Base-by-base conservation (phyloP, 2,329 filamentous ascomycete genomes). In the Pyrenochaeta sp. region DNA sequence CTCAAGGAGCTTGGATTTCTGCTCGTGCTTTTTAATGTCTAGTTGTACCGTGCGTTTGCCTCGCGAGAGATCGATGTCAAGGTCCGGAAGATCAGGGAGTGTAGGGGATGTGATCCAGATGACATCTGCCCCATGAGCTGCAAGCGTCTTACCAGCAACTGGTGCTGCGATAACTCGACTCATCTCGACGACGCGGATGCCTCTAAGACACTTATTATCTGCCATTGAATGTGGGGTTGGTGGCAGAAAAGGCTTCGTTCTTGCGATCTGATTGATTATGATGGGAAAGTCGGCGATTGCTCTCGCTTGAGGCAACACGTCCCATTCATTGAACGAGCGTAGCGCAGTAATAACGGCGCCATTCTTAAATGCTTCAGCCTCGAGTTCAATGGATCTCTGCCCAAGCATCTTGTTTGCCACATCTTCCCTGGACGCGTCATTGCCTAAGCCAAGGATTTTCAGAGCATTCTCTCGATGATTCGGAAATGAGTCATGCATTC, bases 401-500 rank as follows among this genome's bases (percentile, higher is more conserved):
- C 65, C 47, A 0, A 67, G 47, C 34, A 81, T 78, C 51, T 75
- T 74, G 13, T 65, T 62, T 0, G 75, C 77, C 0, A 85, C 78
- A 1, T 81, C 78, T 0, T 75, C 66, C 40, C 79, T 76, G 8
- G 66, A 74, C 2, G 79, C 75, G 27, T 63, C 59, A 0, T 56
- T 52, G 0, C 68, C 45, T 5, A 84, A 67, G 0, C 78, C 79
- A 0, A 88, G 72, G 0, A 87, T 71, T 2, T 69, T 56, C 2
- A 83, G 69, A 0, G 81, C 78, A 2, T 80, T 82, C 2, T 74
- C 28, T 0, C 79, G 77, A 56, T 88, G 85, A 50, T 86, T 80
- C 0, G 80, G 77, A 54, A 87, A 87, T 0, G 69, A 69, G 52
- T 87, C 85, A 59, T 88, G 85, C 45, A 87, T 80, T 2, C 85